These are phyloP conservation scores for Hyphopichia khmerensis DNA, from an alignment of 1,139 yeast species.

Conservation along the genomic window DNA sequence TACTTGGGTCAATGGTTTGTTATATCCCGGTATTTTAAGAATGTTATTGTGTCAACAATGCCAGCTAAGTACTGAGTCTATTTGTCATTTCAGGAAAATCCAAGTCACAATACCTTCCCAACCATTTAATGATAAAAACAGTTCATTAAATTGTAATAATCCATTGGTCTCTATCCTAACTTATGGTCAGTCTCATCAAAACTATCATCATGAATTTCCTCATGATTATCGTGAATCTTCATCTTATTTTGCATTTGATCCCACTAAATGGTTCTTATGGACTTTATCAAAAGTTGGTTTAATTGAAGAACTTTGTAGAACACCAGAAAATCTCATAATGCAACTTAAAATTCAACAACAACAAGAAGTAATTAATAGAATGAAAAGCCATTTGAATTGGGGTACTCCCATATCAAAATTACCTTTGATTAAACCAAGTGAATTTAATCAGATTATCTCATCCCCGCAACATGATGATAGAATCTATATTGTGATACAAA, in stretches of 20 bases:
- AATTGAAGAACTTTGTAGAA: conserved; percentile 36
- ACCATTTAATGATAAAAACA: conserved; percentile 63
- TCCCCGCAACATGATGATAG: conserved; percentile 38
- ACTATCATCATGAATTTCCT: conserved; percentile 75
- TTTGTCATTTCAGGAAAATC: conserved; percentile 52
- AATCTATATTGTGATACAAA: conserved; percentile 43
- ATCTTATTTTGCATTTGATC: conserved; percentile 57
- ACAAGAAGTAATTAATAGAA: conserved; percentile 58
- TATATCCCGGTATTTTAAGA: conserved; percentile 63
- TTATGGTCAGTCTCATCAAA: conserved; percentile 64
- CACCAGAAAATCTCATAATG: conserved; percentile 49
- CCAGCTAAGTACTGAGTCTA: conserved; percentile 53
- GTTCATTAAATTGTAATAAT: conserved; percentile 46
- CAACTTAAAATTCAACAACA: conserved; percentile 64
- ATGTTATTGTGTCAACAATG: conserved; percentile 60
- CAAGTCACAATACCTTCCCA: conserved; percentile 49
- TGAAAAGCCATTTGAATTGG: conserved; percentile 68
- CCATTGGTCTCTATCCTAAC: conserved; percentile 57
- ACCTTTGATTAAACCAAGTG: conserved; percentile 51
- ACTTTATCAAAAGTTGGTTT: conserved; percentile 39
- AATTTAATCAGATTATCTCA: conserved; percentile 43
- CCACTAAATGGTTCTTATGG: conserved; percentile 62
- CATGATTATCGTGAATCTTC: conserved; percentile 58
- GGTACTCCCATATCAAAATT: conserved; percentile 71
- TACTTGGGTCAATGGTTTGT: conserved; percentile 52